Evolutionary conservation across 495 filamentous ascomycete species (phyloP), one percentile per base, ranked within the genome.

Genomic region (Amorphotheca resinae): DNA sequence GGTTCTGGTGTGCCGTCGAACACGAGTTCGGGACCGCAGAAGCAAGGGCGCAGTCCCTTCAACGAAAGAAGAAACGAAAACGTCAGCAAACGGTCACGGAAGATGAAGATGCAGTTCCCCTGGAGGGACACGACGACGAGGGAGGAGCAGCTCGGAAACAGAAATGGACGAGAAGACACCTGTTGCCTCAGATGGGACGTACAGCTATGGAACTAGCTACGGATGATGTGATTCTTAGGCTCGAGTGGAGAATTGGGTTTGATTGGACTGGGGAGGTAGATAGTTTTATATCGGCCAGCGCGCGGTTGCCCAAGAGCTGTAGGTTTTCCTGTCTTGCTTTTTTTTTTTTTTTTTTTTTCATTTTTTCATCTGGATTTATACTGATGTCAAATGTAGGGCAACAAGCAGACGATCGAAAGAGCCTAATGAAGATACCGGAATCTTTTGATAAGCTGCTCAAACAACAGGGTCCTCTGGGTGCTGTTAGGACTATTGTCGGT

Each of bases 201-300:
- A 65, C 62, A 23, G 54, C 48, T 9, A 53, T 70, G 39, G 68
- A 69, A 17, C 45, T 67, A 11, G 50, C 9, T 1, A 48, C 20
- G 14, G 52, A 58, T 21, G 36, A 38, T 41, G 49, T 51, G 11
- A 55, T 49, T 43, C 40, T 66, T 25, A 60, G 68, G n/a, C 56
- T 75, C 12, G 57, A 60, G 54, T 80, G 76, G 76, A 54, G 51
- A 22, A 72, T 79, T 30, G 52, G 58, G 9, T 77, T 80, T 56
- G 74, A 79, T 51, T 78, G 74, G 74, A 74, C 72, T 0, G 76
- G 76, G 4, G 74, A 80, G 54, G 73, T 73, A 4, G 63, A 69
- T 54, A 74, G 66, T 44, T 58, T 57, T 36, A 53, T 80, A 20
- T 50, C 56, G 2, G 63, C 69, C 21, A 44, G 64, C 44, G 63